Conservation (phyloP, 306 rosid species). For the Quercus suber region DNA sequence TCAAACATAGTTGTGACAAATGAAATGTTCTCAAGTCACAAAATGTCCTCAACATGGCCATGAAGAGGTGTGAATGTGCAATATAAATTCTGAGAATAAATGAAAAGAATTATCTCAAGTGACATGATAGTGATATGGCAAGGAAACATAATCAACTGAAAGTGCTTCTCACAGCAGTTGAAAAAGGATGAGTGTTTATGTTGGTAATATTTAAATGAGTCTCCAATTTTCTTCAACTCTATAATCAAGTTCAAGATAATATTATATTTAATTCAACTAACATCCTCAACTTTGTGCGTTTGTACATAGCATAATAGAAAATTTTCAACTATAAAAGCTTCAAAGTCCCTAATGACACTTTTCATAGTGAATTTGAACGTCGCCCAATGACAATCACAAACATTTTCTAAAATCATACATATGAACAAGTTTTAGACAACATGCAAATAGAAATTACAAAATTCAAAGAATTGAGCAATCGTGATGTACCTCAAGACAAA, state of each 20-base stretch:
- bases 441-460: not conserved
- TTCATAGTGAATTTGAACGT: not conserved
- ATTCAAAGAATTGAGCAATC: not conserved
- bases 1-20: not conserved
- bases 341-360: not conserved
- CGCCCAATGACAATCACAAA: not conserved
- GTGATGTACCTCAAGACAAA: slow-evolving; percentile 43
- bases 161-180: too few relatives aligned
- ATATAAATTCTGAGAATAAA: not conserved
- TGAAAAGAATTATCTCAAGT: too few relatives aligned
- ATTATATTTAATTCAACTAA: too few relatives aligned
- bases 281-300: not conserved
- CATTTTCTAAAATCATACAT: not conserved
- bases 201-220: too few relatives aligned
- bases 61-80: not conserved
- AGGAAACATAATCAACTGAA: too few relatives aligned
- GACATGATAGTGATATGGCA: too few relatives aligned
- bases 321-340: not conserved
- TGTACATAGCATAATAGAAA: not conserved
- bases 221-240: too few relatives aligned
- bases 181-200: too few relatives aligned
- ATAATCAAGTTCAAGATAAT: too few relatives aligned
- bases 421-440: not conserved
- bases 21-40: not conserved
- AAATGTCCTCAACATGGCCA: not conserved